Evolutionary conservation across 2,329 filamentous ascomycete genomes (phyloP), one percentile per base, ranked within the genome.

Genomic region (Scedosporium minutisporum): DNA sequence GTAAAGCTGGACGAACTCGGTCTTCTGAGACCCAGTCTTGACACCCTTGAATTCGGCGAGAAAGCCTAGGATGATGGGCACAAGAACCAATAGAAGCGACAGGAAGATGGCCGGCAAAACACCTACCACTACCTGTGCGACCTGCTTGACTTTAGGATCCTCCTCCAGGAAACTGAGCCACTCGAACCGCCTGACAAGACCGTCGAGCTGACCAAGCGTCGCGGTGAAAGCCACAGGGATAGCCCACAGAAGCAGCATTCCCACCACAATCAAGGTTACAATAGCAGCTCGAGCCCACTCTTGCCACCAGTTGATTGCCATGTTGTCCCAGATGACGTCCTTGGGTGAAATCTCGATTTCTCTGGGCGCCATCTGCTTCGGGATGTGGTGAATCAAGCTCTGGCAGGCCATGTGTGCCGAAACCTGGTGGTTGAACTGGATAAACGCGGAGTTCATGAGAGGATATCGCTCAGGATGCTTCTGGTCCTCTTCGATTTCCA

Each of bases 351-450:
- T 92, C 71, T 99, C 95, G n/a, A 96, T 89, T 48, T 90, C 83
- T 29, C 95, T 86, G 0, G 95, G 95, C 1, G 91, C 84, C 95
- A 99, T 99, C 57, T 96, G 90, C 68, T 90, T 90, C 1, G 95
- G 95, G 1, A 96, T 75, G 69, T 99, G 95, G 72, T 97, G 92
- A 46, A 89, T 92, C 57, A 96, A 82, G 58, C 91, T 87, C 72
- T 99, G 95, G 72, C 92, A 97, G 63, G 93, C 95, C 95, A 99
- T 97, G 70, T 99, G 95, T 0, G 95, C 95, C 5, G 93, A 93
- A 1, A 97, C 90, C 72, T 99, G 95, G 71, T 97, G 89, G 70
- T 99, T 96, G 81, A 99, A 99, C 72, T 99, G 95, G 65, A 99
- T 92, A 68, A 99, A 99, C 0, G 95, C 95, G 0, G 93, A 96